phyloP scores from a whole-genome alignment of 768 basidiomycete species.

The Pleurotus cornucopiae region DNA sequence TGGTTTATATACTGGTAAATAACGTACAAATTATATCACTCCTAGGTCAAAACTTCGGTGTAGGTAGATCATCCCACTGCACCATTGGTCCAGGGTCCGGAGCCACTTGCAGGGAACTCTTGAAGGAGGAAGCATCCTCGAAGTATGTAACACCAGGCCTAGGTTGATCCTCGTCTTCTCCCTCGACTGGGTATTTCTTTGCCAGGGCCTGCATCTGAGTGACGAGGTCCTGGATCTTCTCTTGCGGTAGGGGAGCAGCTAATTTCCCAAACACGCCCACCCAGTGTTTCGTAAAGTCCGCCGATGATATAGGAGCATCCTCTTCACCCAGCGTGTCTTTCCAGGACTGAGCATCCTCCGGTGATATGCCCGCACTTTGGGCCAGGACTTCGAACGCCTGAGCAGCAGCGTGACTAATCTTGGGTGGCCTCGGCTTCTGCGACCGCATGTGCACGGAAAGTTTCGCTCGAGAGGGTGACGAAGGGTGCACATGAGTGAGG shows the following conservation, averaged over 20 bases:
- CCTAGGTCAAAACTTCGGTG: constrained; percentile 43
- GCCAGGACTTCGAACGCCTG: constrained; percentile 57
- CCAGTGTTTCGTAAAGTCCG: constrained; percentile 68
- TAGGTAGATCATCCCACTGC: constrained; percentile 70
- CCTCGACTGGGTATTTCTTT: constrained; percentile 49
- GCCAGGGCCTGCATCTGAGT: constrained; percentile 54
- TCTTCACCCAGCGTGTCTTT: constrained; percentile 49
- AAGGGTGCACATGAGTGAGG: constrained; percentile 63
- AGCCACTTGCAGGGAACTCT: constrained; percentile 48
- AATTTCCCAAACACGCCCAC: constrained; percentile 30
- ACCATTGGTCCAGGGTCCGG: constrained; percentile 64
- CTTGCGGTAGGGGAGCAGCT: constrained; percentile 17
- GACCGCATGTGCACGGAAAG: constrained; percentile 80
- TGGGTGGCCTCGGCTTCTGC: constrained; percentile 54
- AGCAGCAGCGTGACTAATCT: constrained; percentile 61
- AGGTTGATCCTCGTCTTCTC: constrained; percentile 42
- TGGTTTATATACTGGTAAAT: not conserved
- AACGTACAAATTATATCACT: not conserved
- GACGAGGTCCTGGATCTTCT: constrained; percentile 43
- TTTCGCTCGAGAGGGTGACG: constrained; percentile 68
- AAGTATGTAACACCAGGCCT: constrained; percentile 55
- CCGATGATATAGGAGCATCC: constrained; percentile 44
- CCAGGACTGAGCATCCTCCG: constrained; percentile 45
- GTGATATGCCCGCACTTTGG: constrained; percentile 38
- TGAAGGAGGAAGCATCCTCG: constrained; percentile 64